Percentiles rank a stretch among this genome's conserved stretches.
Conservation (phyloP, 192 early-diverging fungal species). For the Rhizophagus clarus region DNA sequence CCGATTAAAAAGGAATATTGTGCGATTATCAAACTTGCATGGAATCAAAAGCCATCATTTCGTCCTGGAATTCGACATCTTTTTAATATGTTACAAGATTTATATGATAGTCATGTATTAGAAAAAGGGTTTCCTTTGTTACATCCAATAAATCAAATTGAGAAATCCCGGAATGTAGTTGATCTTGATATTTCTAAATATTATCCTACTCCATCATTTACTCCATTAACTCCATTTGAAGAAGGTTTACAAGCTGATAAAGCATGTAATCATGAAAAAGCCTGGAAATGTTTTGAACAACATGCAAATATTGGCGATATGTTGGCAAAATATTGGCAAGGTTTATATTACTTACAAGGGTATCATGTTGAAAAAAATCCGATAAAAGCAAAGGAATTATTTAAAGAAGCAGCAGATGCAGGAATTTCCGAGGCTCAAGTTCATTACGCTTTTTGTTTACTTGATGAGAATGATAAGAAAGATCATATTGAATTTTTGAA, state of each 20-base stretch:
- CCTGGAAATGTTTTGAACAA: conserved; percentile 19
- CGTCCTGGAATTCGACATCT: too few species aligned
- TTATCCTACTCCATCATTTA: too few species aligned
- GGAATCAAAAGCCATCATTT: not conserved
- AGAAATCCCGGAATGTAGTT: too few species aligned
- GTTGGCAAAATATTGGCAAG: conserved; percentile 17
- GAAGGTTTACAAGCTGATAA: not conserved
- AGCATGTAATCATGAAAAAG: not conserved
- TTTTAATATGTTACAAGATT: too few species aligned
- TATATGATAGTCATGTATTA: too few species aligned
- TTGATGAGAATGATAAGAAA: too few species aligned
- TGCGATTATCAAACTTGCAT: not conserved
- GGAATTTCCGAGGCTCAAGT: conserved; percentile 15
- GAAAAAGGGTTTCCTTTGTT: too few species aligned
- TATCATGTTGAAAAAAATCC: not conserved
- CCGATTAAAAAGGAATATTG: not conserved
- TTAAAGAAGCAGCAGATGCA: conserved; percentile 11
- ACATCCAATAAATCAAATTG: too few species aligned
- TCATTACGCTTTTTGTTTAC: conserved; percentile 9
- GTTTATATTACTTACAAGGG: conserved; percentile 4
- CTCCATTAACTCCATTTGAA: too few species aligned
- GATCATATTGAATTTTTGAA: too few species aligned
- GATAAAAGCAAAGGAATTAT: not conserved
- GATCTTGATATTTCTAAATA: too few species aligned
- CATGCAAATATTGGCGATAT: conserved; percentile 1